phyloP scores from a whole-genome alignment of 331 rosid genomes.

The Acacia pycnantha region DNA sequence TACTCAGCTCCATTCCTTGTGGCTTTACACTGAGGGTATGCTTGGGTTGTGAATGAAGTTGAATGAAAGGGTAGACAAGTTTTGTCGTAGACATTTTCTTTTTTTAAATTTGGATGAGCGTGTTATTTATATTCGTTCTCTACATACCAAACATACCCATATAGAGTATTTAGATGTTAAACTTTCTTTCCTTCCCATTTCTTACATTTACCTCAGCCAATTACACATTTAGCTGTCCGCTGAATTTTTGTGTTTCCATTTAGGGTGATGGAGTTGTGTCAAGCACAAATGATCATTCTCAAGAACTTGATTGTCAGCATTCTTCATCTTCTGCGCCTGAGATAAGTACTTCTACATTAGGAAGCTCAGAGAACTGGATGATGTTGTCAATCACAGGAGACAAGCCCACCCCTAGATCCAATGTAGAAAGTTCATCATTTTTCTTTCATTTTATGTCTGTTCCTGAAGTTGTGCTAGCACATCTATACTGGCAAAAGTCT shows the following conservation, averaged over 20 bases:
- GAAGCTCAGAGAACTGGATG: slow-evolving; percentile 89
- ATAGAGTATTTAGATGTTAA: background rate
- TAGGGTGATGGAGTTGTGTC: slow-evolving; percentile 55
- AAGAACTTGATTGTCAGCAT: slow-evolving; percentile 49
- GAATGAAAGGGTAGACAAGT: background rate
- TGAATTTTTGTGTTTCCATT: slow-evolving; percentile 27
- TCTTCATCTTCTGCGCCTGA: slow-evolving; percentile 54
- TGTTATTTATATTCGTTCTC: background rate
- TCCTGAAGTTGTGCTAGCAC: background rate
- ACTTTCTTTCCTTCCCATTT: background rate
- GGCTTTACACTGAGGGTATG: slow-evolving; percentile 8
- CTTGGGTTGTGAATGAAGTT: background rate
- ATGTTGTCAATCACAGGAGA: slow-evolving; percentile 88
- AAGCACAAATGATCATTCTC: slow-evolving; percentile 43
- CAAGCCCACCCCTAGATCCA: slow-evolving; percentile 74
- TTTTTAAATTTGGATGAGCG: background rate
- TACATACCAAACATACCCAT: background rate
- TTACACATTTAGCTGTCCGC: background rate
- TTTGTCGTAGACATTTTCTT: background rate
- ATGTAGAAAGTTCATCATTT: slow-evolving; percentile 40
- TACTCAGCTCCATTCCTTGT: slow-evolving; percentile 11
- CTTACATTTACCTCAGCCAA: background rate
- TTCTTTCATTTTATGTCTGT: background rate
- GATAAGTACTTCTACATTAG: slow-evolving; percentile 51
- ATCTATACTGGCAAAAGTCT: background rate